These are phyloP conservation scores for Xerocomus cyaneibrunnescens DNA, from an alignment of 1,284 basidiomycete genomes.

Conservation along the genomic window DNA sequence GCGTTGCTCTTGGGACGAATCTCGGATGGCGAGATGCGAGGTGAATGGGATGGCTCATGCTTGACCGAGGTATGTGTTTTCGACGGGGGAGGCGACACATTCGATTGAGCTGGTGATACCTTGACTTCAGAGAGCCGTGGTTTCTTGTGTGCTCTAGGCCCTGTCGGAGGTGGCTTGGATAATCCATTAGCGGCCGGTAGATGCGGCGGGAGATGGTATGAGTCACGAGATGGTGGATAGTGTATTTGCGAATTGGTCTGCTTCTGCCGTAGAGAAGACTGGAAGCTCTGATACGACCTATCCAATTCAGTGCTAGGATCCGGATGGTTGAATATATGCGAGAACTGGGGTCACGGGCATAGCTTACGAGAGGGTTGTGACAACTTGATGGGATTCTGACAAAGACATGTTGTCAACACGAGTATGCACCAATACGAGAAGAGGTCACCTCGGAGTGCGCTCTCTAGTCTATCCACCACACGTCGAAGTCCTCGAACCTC, in stretches of 20 bases:
- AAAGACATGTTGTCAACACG: conserved; percentile 2
- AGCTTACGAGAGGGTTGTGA: conserved; percentile 68
- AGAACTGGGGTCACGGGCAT: conserved; percentile 1
- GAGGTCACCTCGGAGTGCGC: conserved; percentile 66
- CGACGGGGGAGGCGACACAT: conserved; percentile 34
- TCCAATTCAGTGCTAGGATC: conserved; percentile 59
- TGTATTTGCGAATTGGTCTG: conserved; percentile 41
- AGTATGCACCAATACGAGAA: neutral
- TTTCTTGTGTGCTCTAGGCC: conserved; percentile 74
- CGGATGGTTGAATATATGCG: conserved; percentile 11
- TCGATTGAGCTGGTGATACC: conserved; percentile 41
- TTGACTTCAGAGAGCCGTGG: conserved; percentile 62
- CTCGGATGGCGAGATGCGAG: conserved; percentile 40
- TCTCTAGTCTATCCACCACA: conserved; percentile 65
- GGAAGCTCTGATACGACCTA: conserved; percentile 63
- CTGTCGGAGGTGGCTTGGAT: conserved; percentile 66
- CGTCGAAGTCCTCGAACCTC: conserved; percentile 68
- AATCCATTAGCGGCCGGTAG: conserved; percentile 30
- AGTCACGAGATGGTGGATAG: conserved; percentile 34
- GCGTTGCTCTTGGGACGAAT: conserved; percentile 34
- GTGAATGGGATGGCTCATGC: conserved; percentile 36
- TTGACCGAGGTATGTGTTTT: conserved; percentile 28
- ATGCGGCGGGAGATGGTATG: conserved; percentile 32
- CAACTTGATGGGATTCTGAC: conserved; percentile 71
- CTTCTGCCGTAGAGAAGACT: conserved; percentile 44